Percentiles rank a stretch among this genome's conserved stretches.
Conservation (phyloP, 768 basidiomycete genomes). For the Phylloporus sp. region DNA sequence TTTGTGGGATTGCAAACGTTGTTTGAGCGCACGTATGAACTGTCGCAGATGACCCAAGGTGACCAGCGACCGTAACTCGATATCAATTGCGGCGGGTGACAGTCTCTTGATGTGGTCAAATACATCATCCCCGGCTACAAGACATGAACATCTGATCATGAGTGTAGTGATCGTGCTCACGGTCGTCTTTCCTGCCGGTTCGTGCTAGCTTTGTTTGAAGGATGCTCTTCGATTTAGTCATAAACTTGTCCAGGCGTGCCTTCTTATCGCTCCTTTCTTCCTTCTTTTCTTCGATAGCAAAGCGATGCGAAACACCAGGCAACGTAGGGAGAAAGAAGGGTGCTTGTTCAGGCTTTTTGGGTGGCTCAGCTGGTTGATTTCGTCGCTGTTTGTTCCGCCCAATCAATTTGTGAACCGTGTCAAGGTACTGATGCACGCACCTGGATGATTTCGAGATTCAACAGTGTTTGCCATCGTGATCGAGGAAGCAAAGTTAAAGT, state of each 20-base stretch:
- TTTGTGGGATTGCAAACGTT: conserved; percentile 68
- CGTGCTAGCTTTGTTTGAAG: conserved; percentile 63
- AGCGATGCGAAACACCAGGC: conserved; percentile 81
- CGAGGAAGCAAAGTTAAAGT: conserved; percentile 91
- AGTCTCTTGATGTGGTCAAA: conserved; percentile 83
- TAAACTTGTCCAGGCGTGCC: conserved; percentile 51
- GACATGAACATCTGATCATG: conserved; percentile 3
- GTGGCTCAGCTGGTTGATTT: conserved; percentile 94
- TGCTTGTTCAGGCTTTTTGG: conserved; percentile 91
- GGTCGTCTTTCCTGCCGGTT: conserved; percentile 56
- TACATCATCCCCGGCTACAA: conserved; percentile 66
- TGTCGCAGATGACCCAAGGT: conserved; percentile 56
- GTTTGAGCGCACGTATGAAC: conserved; percentile 73
- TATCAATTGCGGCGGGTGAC: conserved; percentile 86
- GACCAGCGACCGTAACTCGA: conserved; percentile 80
- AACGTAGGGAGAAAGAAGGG: conserved; percentile 97
- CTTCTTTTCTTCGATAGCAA: conserved; percentile 53
- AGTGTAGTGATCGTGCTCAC: conserved; percentile 45
- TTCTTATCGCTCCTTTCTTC: conserved; percentile 36
- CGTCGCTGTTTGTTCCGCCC: conserved; percentile 55
- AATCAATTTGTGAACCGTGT: not conserved
- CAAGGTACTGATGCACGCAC: conserved; percentile 37
- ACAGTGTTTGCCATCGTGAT: conserved; percentile 92
- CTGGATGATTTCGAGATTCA: conserved; percentile 93
- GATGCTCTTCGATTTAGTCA: conserved; percentile 55